Conservation (phyloP, 805 yeast genomes). For the Isabelozyma rhagii region DNA sequence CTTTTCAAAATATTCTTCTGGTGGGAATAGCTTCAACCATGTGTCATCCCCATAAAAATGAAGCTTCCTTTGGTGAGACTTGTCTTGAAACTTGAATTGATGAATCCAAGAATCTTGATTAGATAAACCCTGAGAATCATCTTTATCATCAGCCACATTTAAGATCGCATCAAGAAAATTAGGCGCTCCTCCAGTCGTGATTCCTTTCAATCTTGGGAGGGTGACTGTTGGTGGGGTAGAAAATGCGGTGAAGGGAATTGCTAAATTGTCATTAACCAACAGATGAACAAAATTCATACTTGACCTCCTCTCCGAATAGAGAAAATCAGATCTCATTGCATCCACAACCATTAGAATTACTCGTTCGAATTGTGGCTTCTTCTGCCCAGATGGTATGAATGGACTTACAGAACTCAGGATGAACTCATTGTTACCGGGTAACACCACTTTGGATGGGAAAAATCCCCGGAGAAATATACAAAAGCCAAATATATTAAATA, state of each 20-base stretch:
- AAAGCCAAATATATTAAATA: constrained; percentile 40
- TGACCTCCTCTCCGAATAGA: constrained; percentile 59
- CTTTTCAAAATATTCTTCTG: constrained; percentile 47
- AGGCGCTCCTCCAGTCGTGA: constrained; percentile 93
- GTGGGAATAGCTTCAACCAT: constrained; percentile 88
- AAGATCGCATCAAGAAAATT: constrained; percentile 90
- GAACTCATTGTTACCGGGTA: constrained; percentile 53
- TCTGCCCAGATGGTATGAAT: constrained; percentile 15
- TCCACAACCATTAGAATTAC: constrained; percentile 85
- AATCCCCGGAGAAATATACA: constrained; percentile 75
- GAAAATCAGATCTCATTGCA: constrained; percentile 87
- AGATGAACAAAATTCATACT: constrained; percentile 65
- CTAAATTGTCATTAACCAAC: constrained; percentile 62
- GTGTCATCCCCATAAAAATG: constrained; percentile 98
- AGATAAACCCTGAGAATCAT: constrained; percentile 60
- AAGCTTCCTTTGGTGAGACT: constrained; percentile 39
- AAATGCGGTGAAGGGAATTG: constrained; percentile 85
- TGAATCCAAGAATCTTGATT: constrained; percentile 85
- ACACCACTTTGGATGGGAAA: constrained; percentile 82
- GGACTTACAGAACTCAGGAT: constrained; percentile 16
- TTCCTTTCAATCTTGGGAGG: constrained; percentile 86
- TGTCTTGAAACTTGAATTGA: constrained; percentile 46
- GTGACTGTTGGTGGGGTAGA: constrained; percentile 98
- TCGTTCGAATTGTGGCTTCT: constrained; percentile 54
- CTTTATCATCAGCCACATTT: constrained; percentile 89